Evolutionary conservation across 345 rosid species (phyloP), one percentile per base, ranked within the genome.

Genomic region (Euphorbia tirucalli): DNA sequence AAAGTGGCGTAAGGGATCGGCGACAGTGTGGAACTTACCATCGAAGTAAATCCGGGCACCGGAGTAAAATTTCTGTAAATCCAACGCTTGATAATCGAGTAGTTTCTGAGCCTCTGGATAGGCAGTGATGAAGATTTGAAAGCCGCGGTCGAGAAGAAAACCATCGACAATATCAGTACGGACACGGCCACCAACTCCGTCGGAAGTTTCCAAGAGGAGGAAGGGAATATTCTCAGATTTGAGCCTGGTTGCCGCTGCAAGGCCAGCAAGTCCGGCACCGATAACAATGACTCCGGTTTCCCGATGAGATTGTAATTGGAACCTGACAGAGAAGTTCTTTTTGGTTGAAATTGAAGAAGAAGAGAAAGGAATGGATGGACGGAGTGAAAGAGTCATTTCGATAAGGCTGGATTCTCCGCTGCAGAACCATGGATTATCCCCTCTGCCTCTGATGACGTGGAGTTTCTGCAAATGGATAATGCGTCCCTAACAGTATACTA

Each of bases 51-150:
- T 79, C 30, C 62, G 80, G 27, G 98, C 93, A 21, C 98, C 98
- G 2, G 98, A 88, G 76, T 90, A 93, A 75, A 93, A 91, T 74
- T 78, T 80, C 73, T 76, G 88, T 61, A 94, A 78, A 58, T 85
- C 75, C 2, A 94, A 69, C 11, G 88, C 77, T 6, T 74, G 48
- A 83, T 88, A 91, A 31, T 91, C 87, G 0, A 94, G 90, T 24
- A 94, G 90, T 79, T 79, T 86, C 27, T 66, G 87, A 70, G 97
- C 97, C 81, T 94, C 98, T 2, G 97, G 97, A 56, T 94, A 90
- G 10, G 90, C 94, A 0, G 97, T 94, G 80, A 94, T 91, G 88
- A 94, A 94, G 65, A 94, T 94, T 77, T 94, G 98, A 87, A 94
- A 94, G 57, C 98, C 98, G 56, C 97, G 87, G 78, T 94, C 98